These are phyloP conservation scores for Saccharomycopsis selenospora DNA, from an alignment of 805 yeast genomes.

Conservation along the genomic window DNA sequence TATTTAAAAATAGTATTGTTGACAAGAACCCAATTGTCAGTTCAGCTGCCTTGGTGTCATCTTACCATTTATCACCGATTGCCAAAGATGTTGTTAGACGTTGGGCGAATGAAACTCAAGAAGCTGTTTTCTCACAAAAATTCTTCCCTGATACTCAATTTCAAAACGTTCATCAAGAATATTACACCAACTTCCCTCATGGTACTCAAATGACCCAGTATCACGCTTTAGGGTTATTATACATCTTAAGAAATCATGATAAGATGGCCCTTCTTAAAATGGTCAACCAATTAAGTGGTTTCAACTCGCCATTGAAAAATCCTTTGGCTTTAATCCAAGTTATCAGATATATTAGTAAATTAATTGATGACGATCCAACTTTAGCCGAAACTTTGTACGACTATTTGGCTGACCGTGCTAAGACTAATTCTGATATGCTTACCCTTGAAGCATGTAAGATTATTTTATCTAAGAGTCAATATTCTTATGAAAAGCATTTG, in stretches of 20 bases:
- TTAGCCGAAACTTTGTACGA: conserved; percentile 48
- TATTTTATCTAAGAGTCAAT: conserved; percentile 47
- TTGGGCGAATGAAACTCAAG: conserved; percentile 91
- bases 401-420: conserved; percentile 60
- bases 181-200: conserved; percentile 40
- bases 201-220: conserved; percentile 85
- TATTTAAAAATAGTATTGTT: conserved; percentile 87
- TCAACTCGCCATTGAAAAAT: conserved; percentile 57
- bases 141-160: conserved; percentile 30
- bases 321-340: conserved; percentile 82
- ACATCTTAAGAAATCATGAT: conserved; percentile 83
- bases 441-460: conserved; percentile 87
- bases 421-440: conserved; percentile 81
- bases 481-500: conserved; percentile 58
- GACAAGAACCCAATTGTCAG: conserved; percentile 82
- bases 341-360: conserved; percentile 71
- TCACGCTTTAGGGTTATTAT: conserved; percentile 89
- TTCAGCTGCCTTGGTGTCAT: conserved; percentile 88
- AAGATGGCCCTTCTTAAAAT: conserved; percentile 89
- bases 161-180: conserved; percentile 22
- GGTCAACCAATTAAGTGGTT: conserved; percentile 63
- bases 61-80: conserved; percentile 83
- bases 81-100: conserved; percentile 89
- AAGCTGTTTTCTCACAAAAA: conserved; percentile 62
- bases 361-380: conserved; percentile 64